Base-by-base conservation (phyloP, 345 rosid genomes). In the Bruguiera sexangula region DNA sequence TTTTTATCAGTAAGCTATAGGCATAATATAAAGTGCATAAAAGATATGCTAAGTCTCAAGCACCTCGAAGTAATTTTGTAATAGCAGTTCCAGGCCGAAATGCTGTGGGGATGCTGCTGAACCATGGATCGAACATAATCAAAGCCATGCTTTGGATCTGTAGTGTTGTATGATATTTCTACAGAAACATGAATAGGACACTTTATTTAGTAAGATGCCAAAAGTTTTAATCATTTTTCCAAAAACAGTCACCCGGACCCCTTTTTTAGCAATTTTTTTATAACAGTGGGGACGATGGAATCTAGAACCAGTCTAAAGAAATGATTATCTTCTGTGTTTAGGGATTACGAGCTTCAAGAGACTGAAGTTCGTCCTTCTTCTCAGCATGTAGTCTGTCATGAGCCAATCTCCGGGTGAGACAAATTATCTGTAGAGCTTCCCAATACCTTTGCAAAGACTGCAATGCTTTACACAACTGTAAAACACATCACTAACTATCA, bases 21-120 rank as follows among this genome's bases (percentile, higher is more conserved):
- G 60, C 18, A 56, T 56, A 54, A 56, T 21, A n/a, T 27, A 24
- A 21, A 21, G 60, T 56, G 60, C 60, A 56, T 24, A 27, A 56
- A 56, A 56, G 29, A 56, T 13, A 43, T 11, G 48, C 48, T 2
- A 21, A 57, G 58, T 57, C 55, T 46, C 20, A 48, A 6, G 73
- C 77, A 93, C 98, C 98, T 89, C 61, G 85, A 87, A 59, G 85
- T 71, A 73, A 91, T 87, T 75, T 82, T 86, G 83, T 91, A 89
- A 66, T 88, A 94, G 87, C 95, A 91, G 77, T 91, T 94, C 98
- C 98, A 94, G 60, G 95, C 93, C 79, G 85, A 85, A 71, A 88
- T 70, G 76, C 95, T 88, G 77, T 88, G 62, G 7, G 97, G 98
- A 81, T 88, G 93, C 74, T 80, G 86, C 60, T 81, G 86, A 77